Conservation (phyloP, 192 early-diverging fungal species). For the Umbelopsis sp. region DNA sequence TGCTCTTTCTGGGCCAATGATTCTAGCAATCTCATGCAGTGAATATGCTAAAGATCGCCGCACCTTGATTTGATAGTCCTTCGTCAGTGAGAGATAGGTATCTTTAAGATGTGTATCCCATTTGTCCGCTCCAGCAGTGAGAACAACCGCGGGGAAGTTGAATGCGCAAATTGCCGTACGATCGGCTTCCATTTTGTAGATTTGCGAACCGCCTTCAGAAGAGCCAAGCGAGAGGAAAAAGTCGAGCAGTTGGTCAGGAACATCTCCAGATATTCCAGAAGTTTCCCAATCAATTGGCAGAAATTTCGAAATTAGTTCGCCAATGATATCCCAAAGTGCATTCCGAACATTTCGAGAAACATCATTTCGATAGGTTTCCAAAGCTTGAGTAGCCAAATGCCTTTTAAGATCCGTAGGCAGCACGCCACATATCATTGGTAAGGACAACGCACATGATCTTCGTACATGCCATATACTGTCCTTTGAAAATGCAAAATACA, state of each 20-base stretch:
- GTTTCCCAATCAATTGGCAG: conserved; percentile 42
- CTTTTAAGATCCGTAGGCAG: conserved; percentile 49
- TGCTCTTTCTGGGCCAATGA: conserved; percentile 54
- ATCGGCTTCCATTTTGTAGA: conserved; percentile 52
- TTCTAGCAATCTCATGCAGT: conserved; percentile 55
- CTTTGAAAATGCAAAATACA: conserved; percentile 52
- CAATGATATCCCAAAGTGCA: conserved; percentile 54
- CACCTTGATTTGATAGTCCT: conserved; percentile 54
- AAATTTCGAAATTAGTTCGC: conserved; percentile 58
- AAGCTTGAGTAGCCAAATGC: conserved; percentile 42
- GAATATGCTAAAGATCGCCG: conserved; percentile 57
- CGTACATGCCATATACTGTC: conserved; percentile 64
- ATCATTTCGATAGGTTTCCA: conserved; percentile 51
- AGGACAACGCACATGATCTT: conserved; percentile 48
- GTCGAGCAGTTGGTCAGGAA: conserved; percentile 52
- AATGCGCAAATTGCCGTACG: conserved; percentile 56
- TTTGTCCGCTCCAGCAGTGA: conserved; percentile 54
- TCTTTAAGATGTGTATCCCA: conserved; percentile 58
- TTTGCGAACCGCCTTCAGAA: conserved; percentile 28
- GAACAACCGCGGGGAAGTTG: conserved; percentile 61
- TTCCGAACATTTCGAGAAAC: conserved; percentile 55
- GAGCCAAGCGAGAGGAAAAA: conserved; percentile 46
- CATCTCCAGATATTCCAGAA: conserved; percentile 32
- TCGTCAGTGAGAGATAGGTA: conserved; percentile 41
- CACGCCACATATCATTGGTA: conserved; percentile 50